phyloP scores from a whole-genome alignment of 1,284 basidiomycete genomes.

The Heterobasidion parviporum region DNA sequence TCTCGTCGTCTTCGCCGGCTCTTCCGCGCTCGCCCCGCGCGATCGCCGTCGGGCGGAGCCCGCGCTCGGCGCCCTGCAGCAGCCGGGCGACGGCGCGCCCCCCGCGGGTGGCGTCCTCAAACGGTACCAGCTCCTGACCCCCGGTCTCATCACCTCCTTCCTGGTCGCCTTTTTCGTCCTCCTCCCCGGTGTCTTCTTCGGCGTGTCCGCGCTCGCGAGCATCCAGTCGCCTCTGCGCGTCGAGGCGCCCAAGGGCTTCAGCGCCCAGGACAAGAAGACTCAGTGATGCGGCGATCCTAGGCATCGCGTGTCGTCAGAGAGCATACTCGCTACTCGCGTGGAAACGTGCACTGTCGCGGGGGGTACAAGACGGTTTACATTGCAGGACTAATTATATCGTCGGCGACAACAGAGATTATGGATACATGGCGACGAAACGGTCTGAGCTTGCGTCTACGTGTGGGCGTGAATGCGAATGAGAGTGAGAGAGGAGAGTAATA shows the following conservation, averaged over 20 bases:
- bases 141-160: constrained; percentile 66
- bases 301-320: not conserved
- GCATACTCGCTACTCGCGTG: no score
- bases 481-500: not conserved
- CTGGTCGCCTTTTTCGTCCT: constrained; percentile 66
- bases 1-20: constrained; percentile 58
- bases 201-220: constrained; percentile 62
- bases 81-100: constrained; percentile 25
- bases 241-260: constrained; percentile 59
- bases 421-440: constrained; percentile 8
- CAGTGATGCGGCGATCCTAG: constrained; percentile 33
- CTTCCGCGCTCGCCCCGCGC: constrained; percentile 24
- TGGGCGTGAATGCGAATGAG: constrained; percentile 1
- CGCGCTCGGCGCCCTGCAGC: constrained; percentile 11
- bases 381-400: constrained; percentile 8
- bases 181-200: constrained; percentile 60
- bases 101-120: constrained; percentile 56
- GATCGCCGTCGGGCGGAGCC: constrained; percentile 26
- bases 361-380: not conserved
- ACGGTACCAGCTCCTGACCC: constrained; percentile 72
- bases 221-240: constrained; percentile 67
- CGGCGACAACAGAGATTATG: constrained; percentile 7
- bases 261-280: constrained; percentile 68
- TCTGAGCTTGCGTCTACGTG: constrained; percentile 6
- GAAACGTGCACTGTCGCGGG: not conserved